phyloP scores from a whole-genome alignment of 2,329 filamentous ascomycete species.

The Cordyceps javanica region DNA sequence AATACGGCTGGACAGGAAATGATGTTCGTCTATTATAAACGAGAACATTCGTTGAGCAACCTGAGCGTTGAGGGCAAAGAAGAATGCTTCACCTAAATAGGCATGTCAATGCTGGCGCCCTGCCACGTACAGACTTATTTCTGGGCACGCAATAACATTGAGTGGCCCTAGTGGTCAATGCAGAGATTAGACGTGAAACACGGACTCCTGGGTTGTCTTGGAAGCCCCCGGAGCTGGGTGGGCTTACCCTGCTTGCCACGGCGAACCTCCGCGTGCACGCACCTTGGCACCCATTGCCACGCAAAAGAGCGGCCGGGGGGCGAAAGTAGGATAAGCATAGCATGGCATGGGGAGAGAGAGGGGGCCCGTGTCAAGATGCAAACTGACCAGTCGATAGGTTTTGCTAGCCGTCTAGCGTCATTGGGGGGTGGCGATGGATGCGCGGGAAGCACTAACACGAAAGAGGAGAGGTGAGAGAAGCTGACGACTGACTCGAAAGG shows the following conservation, averaged over 20 bases:
- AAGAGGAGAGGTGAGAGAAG: slow-evolving; percentile 1
- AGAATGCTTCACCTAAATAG: not conserved
- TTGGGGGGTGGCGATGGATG: not conserved
- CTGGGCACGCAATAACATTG: not conserved
- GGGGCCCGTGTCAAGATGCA: not conserved
- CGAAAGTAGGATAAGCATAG: too few relatives aligned
- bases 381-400: not conserved
- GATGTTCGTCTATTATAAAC: not conserved
- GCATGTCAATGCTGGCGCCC: not conserved
- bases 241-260: not conserved
- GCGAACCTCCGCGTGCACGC: not conserved
- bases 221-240: not conserved
- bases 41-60: not conserved
- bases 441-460: not conserved
- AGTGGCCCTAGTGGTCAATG: not conserved
- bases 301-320: too few relatives aligned
- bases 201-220: not conserved
- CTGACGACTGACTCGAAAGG: not conserved
- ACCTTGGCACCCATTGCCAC: not conserved
- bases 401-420: too few relatives aligned
- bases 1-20: not conserved
- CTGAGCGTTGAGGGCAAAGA: not conserved
- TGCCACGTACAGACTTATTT: not conserved
- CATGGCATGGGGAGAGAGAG: too few relatives aligned
- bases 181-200: not conserved